Conservation (phyloP, 306 rosid genomes). For the Luffa aegyptiaca region DNA sequence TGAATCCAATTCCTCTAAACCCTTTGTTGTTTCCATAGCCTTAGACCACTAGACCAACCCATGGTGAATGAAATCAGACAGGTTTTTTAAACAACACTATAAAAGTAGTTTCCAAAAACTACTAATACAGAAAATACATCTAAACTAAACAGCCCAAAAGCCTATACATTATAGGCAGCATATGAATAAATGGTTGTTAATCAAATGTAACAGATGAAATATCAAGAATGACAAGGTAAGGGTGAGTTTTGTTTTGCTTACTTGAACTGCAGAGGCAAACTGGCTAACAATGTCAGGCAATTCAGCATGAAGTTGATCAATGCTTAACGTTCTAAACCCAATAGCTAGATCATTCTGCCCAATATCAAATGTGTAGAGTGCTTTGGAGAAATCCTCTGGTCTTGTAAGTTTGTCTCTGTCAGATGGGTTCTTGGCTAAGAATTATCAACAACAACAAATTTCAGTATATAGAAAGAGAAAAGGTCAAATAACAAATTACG, state of each 20-base stretch:
- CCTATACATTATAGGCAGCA: background rate
- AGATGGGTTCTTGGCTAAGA: constrained; percentile 37
- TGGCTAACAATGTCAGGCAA: constrained; percentile 68
- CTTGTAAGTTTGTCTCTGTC: constrained; percentile 54
- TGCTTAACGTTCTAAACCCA: constrained; percentile 61
- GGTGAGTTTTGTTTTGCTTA: constrained; percentile 17
- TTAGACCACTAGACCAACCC: too few relatives aligned
- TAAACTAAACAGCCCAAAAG: background rate
- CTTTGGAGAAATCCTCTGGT: constrained; percentile 72
- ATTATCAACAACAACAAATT: background rate
- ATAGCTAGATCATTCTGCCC: constrained; percentile 87
- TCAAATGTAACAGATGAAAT: background rate
- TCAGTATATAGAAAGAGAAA: too few relatives aligned
- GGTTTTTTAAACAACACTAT: background rate
- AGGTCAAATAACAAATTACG: background rate
- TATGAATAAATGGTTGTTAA: background rate
- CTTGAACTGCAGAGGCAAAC: constrained; percentile 68
- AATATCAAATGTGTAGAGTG: constrained; percentile 82
- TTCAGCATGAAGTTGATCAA: constrained; percentile 49
- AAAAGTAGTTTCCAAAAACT: background rate
- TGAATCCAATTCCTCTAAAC: too few relatives aligned
- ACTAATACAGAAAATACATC: background rate
- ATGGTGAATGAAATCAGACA: background rate
- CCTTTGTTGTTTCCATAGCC: too few relatives aligned
- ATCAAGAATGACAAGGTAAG: background rate